phyloP scores from a whole-genome alignment of 495 filamentous ascomycete species.

The Penicillium fimorum region DNA sequence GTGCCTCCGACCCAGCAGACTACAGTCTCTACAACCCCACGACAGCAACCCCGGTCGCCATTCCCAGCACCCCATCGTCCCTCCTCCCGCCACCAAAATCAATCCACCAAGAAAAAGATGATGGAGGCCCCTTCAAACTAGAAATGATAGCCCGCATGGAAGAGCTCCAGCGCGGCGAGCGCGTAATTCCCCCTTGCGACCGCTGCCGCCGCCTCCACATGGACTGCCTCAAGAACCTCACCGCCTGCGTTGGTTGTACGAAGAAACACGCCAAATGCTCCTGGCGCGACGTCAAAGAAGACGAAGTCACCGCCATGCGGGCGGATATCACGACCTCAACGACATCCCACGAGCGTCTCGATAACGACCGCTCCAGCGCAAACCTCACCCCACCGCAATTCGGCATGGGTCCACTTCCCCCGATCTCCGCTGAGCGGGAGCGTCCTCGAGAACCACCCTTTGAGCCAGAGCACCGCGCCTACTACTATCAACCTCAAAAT shows the following conservation, averaged over 20 bases:
- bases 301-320: constrained; percentile 42
- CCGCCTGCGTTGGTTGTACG: constrained; percentile 82
- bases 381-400: constrained; percentile 3
- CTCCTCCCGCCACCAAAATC: constrained; percentile 51
- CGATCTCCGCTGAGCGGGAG: constrained; percentile 21
- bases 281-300: constrained; percentile 73
- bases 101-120: constrained; percentile 52
- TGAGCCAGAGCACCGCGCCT: constrained; percentile 7
- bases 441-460: constrained; percentile 11
- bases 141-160: constrained; percentile 76
- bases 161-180: constrained; percentile 66
- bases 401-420: constrained; percentile 9
- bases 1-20: constrained; percentile 39
- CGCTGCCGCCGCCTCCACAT: constrained; percentile 76
- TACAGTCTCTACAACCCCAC: constrained; percentile 38
- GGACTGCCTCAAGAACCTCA: constrained; percentile 80
- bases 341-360: constrained; percentile 19
- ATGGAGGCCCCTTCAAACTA: constrained; percentile 60
- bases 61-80: constrained; percentile 51
- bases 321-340: constrained; percentile 1
- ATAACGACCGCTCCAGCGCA: constrained; percentile 20
- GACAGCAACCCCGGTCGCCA: constrained; percentile 46
- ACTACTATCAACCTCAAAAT: constrained; percentile 10
- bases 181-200: constrained; percentile 76
- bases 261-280: constrained; percentile 84